Conservation (phyloP, 1,284 basidiomycete species). For the Cronartium quercuum region DNA sequence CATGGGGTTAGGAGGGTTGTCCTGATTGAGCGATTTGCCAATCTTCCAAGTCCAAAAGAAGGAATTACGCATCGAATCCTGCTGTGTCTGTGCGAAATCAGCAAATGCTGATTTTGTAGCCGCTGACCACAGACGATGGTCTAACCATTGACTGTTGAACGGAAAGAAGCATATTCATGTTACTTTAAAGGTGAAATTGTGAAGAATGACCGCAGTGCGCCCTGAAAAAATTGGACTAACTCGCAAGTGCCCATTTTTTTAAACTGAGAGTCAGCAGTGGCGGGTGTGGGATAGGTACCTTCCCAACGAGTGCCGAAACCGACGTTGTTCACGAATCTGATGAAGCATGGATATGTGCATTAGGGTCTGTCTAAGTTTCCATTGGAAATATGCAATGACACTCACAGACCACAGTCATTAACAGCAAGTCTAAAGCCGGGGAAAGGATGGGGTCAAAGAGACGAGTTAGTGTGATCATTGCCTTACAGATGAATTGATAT, state of each 20-base stretch:
- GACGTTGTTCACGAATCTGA: slow-evolving; percentile 38
- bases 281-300: slow-evolving; percentile 36
- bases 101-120: slow-evolving; percentile 31
- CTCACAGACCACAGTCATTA: slow-evolving; percentile 39
- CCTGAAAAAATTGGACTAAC: slow-evolving; percentile 2
- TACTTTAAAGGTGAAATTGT: too few species aligned
- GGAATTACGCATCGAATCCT: slow-evolving; percentile 38
- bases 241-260: slow-evolving; percentile 31
- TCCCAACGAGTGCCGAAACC: slow-evolving; percentile 32
- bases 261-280: slow-evolving; percentile 20
- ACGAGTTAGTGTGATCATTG: not conserved
- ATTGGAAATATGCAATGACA: not conserved
- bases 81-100: slow-evolving; percentile 33
- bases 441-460: not conserved
- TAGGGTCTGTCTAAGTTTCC: not conserved
- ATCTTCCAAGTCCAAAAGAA: slow-evolving; percentile 40
- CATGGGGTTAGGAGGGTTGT: slow-evolving; percentile 36
- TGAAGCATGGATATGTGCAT: not conserved
- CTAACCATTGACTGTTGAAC: slow-evolving; percentile 26
- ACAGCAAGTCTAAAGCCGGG: slow-evolving; percentile 16
- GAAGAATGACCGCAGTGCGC: not conserved
- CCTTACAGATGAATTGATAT: too few species aligned
- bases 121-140: slow-evolving; percentile 30
- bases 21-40: slow-evolving; percentile 34
- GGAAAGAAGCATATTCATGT: not conserved